Conservation (phyloP, 2,329 filamentous ascomycete genomes). For the Verticillium zaregamsianum region DNA sequence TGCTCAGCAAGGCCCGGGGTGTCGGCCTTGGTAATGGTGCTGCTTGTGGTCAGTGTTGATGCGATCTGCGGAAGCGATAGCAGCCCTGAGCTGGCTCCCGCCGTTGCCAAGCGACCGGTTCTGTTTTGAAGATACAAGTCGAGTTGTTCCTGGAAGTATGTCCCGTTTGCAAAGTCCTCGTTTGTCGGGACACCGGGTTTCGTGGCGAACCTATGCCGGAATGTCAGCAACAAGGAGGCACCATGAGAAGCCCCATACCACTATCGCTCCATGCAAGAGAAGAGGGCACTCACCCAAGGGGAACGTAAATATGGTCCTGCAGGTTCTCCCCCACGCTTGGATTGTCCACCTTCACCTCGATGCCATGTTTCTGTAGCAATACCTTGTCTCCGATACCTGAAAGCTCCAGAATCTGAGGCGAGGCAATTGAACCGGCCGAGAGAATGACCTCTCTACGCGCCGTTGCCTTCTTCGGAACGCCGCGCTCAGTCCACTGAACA, state of each 20-base stretch:
- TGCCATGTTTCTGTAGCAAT: slow-evolving; percentile 24
- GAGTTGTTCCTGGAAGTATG: slow-evolving; percentile 9
- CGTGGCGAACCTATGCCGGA: slow-evolving; percentile 3
- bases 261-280: neutral
- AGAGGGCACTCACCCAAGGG: slow-evolving; percentile 5
- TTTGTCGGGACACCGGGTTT: slow-evolving; percentile 6
- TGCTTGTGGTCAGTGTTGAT: neutral
- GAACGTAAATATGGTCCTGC: slow-evolving; percentile 29
- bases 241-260: neutral
- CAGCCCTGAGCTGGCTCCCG: slow-evolving; percentile 7
- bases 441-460: slow-evolving; percentile 49
- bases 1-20: slow-evolving; percentile 2
- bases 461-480: slow-evolving; percentile 7
- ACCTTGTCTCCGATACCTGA: slow-evolving; percentile 51
- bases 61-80: slow-evolving; percentile 7
- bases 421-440: slow-evolving; percentile 52
- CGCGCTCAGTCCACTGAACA: slow-evolving; percentile 8
- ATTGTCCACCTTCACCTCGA: slow-evolving; percentile 25
- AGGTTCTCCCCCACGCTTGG: slow-evolving; percentile 34
- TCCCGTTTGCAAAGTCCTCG: slow-evolving; percentile 8
- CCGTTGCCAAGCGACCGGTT: slow-evolving; percentile 7
- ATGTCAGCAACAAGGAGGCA: neutral
- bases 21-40: neutral
- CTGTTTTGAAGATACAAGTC: slow-evolving; percentile 7
- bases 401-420: slow-evolving; percentile 56